Evolutionary conservation across 2,329 filamentous ascomycete genomes (phyloP).

Genomic region (Trichothecium sympodiale): DNA sequence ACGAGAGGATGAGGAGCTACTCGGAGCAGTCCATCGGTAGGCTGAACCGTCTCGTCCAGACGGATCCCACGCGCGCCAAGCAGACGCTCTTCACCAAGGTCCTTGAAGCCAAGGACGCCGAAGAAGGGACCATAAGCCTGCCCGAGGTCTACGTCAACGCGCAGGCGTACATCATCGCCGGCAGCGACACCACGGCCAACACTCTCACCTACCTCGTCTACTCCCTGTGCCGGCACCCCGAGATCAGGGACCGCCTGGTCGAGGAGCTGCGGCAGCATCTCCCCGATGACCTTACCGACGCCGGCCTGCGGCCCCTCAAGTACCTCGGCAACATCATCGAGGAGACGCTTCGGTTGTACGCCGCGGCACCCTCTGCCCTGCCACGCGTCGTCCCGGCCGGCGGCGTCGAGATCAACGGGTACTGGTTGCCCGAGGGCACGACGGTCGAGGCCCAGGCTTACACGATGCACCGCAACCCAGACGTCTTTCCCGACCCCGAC

Average conservation of each 20-base stretch:
- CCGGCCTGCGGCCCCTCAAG: conserved; percentile 16
- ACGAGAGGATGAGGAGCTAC: conserved; percentile 11
- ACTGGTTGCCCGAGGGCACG: background rate
- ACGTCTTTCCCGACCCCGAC: conserved; percentile 28
- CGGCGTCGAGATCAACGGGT: background rate
- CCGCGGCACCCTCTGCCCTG: conserved; percentile 25
- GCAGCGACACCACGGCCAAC: conserved; percentile 39
- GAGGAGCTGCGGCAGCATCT: conserved; percentile 21
- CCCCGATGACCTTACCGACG: conserved; percentile 13
- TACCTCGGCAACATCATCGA: conserved; percentile 30
- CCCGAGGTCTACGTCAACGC: too few species aligned
- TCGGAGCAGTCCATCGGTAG: conserved; percentile 16
- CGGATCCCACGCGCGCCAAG: conserved; percentile 10
- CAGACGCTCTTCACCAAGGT: conserved; percentile 26
- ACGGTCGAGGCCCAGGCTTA: background rate
- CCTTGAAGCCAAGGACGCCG: conserved; percentile 21
- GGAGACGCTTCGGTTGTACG: conserved; percentile 33
- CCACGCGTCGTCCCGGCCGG: conserved; percentile 20
- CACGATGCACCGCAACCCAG: background rate
- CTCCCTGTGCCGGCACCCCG: conserved; percentile 19
- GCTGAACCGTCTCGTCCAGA: conserved; percentile 12
- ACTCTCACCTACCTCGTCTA: conserved; percentile 37
- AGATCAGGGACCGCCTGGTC: conserved; percentile 18
- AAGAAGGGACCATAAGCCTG: too few species aligned
- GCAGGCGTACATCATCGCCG: conserved; percentile 39